A percentile compares a stretch with the other conserved stretches of the same genome.
phyloP scores from a whole-genome alignment of 495 filamentous ascomycete species.

The Daldinia decipiens region DNA sequence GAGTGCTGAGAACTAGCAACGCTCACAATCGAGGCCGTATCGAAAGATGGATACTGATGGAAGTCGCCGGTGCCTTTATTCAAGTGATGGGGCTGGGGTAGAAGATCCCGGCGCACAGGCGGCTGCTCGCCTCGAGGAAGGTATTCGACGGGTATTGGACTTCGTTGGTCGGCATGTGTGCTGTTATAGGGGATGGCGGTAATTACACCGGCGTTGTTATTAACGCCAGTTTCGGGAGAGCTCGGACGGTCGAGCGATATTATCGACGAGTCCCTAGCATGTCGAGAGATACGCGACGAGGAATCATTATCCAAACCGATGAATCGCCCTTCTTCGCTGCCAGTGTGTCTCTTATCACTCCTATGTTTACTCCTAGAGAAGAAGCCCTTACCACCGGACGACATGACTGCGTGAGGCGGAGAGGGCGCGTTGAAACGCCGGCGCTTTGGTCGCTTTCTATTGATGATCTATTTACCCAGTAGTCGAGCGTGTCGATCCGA shows the following conservation, averaged over 20 bases:
- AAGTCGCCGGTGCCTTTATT: constrained; percentile 82
- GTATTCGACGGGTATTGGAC: constrained; percentile 80
- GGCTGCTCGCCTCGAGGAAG: constrained; percentile 75
- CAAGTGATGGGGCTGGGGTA: constrained; percentile 83
- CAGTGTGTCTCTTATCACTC: constrained; percentile 69
- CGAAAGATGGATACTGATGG: constrained; percentile 88
- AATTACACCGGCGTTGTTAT: constrained; percentile 84
- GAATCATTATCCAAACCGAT: constrained; percentile 61
- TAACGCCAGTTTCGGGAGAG: constrained; percentile 63
- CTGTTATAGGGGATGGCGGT: constrained; percentile 91
- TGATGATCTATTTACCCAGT: constrained; percentile 20
- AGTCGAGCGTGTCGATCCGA: constrained; percentile 17
- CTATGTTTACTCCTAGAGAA: constrained; percentile 87
- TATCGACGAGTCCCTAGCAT: constrained; percentile 82
- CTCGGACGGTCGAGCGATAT: constrained; percentile 73
- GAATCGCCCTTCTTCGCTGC: constrained; percentile 62
- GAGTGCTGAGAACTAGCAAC: constrained; percentile 68
- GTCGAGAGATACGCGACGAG: constrained; percentile 77
- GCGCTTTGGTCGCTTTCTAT: constrained; percentile 37
- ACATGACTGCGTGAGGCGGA: constrained; percentile 46
- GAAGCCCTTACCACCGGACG: constrained; percentile 81
- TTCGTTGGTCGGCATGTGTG: constrained; percentile 70
- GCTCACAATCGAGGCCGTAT: constrained; percentile 60
- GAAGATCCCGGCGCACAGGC: constrained; percentile 71
- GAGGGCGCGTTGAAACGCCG: constrained; percentile 39